Evolutionary conservation across 768 basidiomycete genomes (phyloP), one percentile per base, ranked within the genome.

Genomic region (Cantharellus cinnabarinus): DNA sequence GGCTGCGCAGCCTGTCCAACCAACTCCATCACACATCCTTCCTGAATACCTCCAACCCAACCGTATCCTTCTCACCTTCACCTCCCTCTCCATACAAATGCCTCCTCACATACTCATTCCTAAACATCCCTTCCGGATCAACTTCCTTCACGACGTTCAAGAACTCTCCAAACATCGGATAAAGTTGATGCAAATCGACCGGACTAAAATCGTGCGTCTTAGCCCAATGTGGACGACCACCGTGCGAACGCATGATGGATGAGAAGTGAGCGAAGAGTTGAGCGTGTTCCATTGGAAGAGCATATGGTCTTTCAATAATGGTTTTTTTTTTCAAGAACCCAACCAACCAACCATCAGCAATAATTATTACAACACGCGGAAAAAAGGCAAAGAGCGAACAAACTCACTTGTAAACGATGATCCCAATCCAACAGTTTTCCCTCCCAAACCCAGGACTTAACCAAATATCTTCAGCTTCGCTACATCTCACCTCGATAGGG

Each of bases 151-250:
- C 70, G 54, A 93, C 78, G 50, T 70, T 67, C 37, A 77, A 71
- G 71, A 89, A 97, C 64, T 83, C 80, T 64, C 81, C 78, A 70
- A 90, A 95, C 61, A 73, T 77, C 29, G 91, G 86, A 71, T 98
- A 98, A 5, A 85, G 70, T 58, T 65, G 66, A 57, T 78, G 77
- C 58, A 95, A 76, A 40, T 73, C 70, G 51, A 75, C 74, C 2
- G 85, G 85, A 50, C 75, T 73, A 42, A 93, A 75, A 34, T 72
- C 71, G 68, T 97, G 94, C 29, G 87, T 77, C 70, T 98, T 98
- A 0, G 91, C 94, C 94, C 94, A 98, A 72, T 98, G 94, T 4
- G 94, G 91, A 53, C 87, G 76, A 3, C 90, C 94, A 50, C 77
- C 75, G 70, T 90, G 76, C 38, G 73, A 75, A 29, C 72, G 68